Percentiles rank a stretch among this genome's conserved stretches.
Evolutionary conservation across 306 rosid species (phyloP).

Genomic region (Cucumis hystrix): DNA sequence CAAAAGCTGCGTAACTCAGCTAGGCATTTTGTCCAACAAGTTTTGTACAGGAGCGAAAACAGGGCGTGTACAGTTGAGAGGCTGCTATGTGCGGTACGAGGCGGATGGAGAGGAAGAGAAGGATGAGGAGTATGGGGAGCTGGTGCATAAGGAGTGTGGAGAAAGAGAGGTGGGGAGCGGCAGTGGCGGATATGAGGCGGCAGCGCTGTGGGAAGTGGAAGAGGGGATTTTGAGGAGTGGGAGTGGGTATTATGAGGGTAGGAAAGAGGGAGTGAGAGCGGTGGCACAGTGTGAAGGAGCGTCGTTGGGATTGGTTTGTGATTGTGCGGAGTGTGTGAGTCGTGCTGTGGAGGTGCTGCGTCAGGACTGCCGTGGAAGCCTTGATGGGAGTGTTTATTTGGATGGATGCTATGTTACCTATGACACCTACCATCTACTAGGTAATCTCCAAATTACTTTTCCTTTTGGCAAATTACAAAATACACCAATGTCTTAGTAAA

Average conservation of each 20-base stretch:
- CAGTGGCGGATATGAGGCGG: background rate
- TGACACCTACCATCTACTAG: conserved; percentile 4
- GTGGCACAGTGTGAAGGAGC: conserved; percentile 59
- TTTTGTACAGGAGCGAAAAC: conserved; percentile 27
- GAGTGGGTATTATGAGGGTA: conserved; percentile 21
- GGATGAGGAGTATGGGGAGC: background rate
- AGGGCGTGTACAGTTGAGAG: conserved; percentile 47
- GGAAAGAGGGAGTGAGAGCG: conserved; percentile 23
- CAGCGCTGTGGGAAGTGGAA: conserved; percentile 37
- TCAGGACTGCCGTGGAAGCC: conserved; percentile 31
- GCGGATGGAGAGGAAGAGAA: conserved; percentile 1
- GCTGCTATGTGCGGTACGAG: conserved; percentile 47
- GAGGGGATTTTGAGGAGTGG: conserved; percentile 19
- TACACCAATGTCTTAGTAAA: too few relatives aligned
- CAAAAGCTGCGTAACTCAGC: conserved; percentile 30
- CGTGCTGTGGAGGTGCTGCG: conserved; percentile 33
- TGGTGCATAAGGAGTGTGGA: conserved; percentile 40
- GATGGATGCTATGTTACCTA: conserved; percentile 41
- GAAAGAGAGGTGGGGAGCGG: background rate
- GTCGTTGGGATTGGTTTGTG: conserved; percentile 23
- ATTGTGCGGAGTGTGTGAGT: conserved; percentile 44
- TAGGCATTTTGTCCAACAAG: conserved; percentile 23
- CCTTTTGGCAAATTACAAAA: too few relatives aligned
- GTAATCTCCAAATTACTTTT: background rate
- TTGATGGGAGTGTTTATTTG: conserved; percentile 46